These are phyloP conservation scores for Microcos paniculata DNA, from an alignment of 345 rosid species.

Conservation along the genomic window DNA sequence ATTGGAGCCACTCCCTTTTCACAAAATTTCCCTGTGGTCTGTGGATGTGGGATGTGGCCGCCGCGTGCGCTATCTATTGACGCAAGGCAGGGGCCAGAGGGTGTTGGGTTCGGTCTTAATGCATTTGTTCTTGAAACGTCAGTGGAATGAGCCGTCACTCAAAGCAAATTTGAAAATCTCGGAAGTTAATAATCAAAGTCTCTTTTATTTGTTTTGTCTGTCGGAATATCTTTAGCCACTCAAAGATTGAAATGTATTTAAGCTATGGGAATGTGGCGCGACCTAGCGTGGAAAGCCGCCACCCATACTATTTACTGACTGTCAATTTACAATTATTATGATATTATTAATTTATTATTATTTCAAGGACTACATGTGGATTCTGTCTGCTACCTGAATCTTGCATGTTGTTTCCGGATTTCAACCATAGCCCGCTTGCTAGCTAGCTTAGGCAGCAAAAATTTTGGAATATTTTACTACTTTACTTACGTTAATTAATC, in stretches of 20 bases:
- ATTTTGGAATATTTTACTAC: neutral
- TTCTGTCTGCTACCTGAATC: no score
- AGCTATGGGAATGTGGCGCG: neutral
- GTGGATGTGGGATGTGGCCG: no score
- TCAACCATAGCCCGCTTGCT: no score
- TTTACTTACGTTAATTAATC: neutral
- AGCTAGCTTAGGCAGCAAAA: neutral
- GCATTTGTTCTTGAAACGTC: neutral
- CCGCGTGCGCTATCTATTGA: no score
- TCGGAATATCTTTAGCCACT: neutral
- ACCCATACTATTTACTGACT: no score
- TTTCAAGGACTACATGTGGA: no score
- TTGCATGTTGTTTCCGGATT: no score
- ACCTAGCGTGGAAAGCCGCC: neutral
- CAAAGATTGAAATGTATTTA: neutral
- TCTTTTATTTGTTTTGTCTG: neutral
- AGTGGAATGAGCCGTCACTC: neutral
- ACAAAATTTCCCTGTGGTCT: neutral
- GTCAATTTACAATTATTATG: no score
- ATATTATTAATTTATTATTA: no score
- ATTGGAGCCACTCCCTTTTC: neutral
- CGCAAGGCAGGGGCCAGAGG: neutral
- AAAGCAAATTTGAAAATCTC: neutral
- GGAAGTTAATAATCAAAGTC: neutral
- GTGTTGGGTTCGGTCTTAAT: neutral